Evolutionary conservation across 192 early-diverging fungal genomes (phyloP), one percentile per base, ranked within the genome.

Genomic region (Coemansia sp.): DNA sequence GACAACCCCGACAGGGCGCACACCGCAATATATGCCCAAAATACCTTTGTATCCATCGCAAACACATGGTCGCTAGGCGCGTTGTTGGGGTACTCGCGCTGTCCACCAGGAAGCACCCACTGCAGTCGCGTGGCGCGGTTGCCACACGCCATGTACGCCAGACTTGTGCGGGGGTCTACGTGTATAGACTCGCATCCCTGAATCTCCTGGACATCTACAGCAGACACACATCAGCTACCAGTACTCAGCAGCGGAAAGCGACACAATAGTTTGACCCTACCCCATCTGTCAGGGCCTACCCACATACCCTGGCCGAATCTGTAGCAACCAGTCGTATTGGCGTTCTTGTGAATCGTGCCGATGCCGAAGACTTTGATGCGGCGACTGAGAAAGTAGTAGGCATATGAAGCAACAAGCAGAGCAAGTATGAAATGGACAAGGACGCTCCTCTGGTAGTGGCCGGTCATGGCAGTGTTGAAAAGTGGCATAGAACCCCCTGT

Each of bases 151-250:
- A 77, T 49, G 58, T 79, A 82, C 18, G 69, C 81, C 21, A 71
- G 47, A 3, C 79, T 75, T 5, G 77, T 70, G 7, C 47, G 49
- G 23, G 65, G 69, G 51, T 80, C 79, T 19, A 79, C 60, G 20
- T 71, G 74, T 20, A 82, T 67, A 36, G 78, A 79, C 56, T 82
- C 81, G 22, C 81, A 82, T n/a, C 75, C 75, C 21, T 82, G 68
- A 9, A 72, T 19, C 44, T 56, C 31, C 10, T 45, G 46, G 14
- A 59, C 50, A 25, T 65, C 68, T 72, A 72, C 26, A 28, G n/a
- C n/a, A n/a, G n/a, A n/a, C n/a, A n/a, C n/a, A 16, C 14, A 37
- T 13, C 2, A 54, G 22, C 7, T 25, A 25, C 8, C 16, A 32
- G n/a, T n/a, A n/a, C n/a, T n/a, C n/a, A n/a, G n/a, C n/a, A n/a